These are phyloP conservation scores for Alternaria arborescens DNA, from an alignment of 2,329 filamentous ascomycete species.

Conservation along the genomic window DNA sequence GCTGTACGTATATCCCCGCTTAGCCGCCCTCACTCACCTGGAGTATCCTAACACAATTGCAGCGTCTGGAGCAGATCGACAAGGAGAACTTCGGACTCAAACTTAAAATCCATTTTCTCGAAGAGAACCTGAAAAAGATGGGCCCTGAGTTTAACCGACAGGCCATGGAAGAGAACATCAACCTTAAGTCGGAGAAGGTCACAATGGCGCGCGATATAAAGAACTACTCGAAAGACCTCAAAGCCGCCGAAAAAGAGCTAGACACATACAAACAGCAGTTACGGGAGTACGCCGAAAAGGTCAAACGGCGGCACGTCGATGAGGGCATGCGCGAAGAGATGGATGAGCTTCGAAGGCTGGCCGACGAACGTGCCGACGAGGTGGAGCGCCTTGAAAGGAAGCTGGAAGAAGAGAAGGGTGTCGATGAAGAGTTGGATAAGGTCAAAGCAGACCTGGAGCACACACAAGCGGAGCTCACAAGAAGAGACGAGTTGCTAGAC, in stretches of 20 bases:
- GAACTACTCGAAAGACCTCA: slow-evolving; percentile 84
- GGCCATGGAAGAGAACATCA: slow-evolving; percentile 92
- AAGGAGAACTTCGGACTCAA: slow-evolving; percentile 94
- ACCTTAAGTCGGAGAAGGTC: slow-evolving; percentile 90
- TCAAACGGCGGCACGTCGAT: slow-evolving; percentile 77
- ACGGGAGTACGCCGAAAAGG: slow-evolving; percentile 80
- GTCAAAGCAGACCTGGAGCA: slow-evolving; percentile 45
- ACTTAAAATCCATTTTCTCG: slow-evolving; percentile 78
- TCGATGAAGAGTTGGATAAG: slow-evolving; percentile 49
- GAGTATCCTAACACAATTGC: slow-evolving; percentile 9
- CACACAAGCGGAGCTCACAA: slow-evolving; percentile 45
- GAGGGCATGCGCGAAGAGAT: slow-evolving; percentile 73
- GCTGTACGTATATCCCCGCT: slow-evolving; percentile 63
- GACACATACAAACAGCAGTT: slow-evolving; percentile 85
- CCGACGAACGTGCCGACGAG: slow-evolving; percentile 54
- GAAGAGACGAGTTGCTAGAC: slow-evolving; percentile 47
- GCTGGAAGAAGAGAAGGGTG: slow-evolving; percentile 41
- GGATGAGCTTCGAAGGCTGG: slow-evolving; percentile 55
- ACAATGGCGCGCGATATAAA: slow-evolving; percentile 89
- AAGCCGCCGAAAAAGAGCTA: slow-evolving; percentile 83
- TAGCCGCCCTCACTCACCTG: no score
- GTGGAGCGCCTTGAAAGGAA: slow-evolving; percentile 46
- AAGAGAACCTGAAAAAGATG: slow-evolving; percentile 86
- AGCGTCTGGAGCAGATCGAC: slow-evolving; percentile 89
- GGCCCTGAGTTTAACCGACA: slow-evolving; percentile 90